Base-by-base conservation (phyloP, 495 filamentous ascomycete genomes). In the Penicillium turbatum region DNA sequence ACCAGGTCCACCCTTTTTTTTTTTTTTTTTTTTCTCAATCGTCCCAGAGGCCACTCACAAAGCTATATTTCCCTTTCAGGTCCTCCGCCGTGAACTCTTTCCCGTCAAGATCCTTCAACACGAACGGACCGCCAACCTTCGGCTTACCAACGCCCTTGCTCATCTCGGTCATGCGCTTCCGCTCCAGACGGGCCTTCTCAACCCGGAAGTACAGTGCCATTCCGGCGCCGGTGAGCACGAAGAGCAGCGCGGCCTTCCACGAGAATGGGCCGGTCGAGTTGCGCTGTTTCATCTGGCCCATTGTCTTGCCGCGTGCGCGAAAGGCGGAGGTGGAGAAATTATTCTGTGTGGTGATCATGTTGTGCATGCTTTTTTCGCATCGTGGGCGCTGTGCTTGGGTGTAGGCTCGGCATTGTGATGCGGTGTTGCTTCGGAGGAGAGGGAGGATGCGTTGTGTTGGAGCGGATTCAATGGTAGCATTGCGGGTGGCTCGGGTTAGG, bases 91-190 rank as follows among this genome's bases (percentile, higher is more conserved):
- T 86, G 53, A 93, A 89, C 39, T 73, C 71, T 52, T 82, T 83
- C 37, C 93, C 92, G 37, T 92, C 70, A 49, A 93, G 83, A 69
- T 96, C 90, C 54, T 88, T 74, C 62, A 98, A 69, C 51, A 87
- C 73, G 65, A 98, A 95, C 36, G 81, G 75, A 7, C 93, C 93
- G 15, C 93, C 93, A 29, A 98, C 89, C 75, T 95, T 96, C 39
- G 93, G 93, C 71, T 76, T 85, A 4, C 93, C 93, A 26, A 95
- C 82, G 12, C 93, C 93, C 76, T 98, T 98, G 42, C 86, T 85
- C 66, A 90, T 85, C 68, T 97, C 91, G 2, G 89, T 89, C 48
- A 97, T 79, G 32, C 90, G 78, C 72, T 89, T 86, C 53, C 91
- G 79, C 65, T 90, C 85, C 81, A 98, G 81, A 48, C 95, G 84